A percentile compares a stretch with the other conserved stretches of the same genome.
Conservation (phyloP, 441 rosid genomes). For the Flueggea neowawraea region DNA sequence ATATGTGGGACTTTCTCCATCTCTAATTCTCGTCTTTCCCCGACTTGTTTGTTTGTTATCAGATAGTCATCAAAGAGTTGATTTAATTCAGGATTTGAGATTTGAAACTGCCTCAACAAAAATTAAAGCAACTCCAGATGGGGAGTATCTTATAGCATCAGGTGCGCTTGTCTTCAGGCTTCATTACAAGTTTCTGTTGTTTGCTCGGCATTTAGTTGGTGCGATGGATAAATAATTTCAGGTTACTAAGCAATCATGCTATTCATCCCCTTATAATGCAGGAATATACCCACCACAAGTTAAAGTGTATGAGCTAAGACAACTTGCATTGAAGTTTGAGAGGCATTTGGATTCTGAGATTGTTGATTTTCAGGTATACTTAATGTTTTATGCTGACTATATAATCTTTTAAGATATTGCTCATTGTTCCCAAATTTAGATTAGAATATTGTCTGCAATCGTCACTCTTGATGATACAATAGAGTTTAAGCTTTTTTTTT, state of each 20-base stretch:
- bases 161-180: conserved; percentile 27
- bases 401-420: neutral
- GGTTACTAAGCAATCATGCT: too few species aligned
- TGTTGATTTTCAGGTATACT: conserved; percentile 70
- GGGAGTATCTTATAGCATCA: conserved; percentile 78
- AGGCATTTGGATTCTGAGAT: conserved; percentile 85
- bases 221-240: too few species aligned
- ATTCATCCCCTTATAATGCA: conserved; percentile 14
- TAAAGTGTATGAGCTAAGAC: conserved; percentile 76
- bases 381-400: neutral
- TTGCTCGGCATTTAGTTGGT: too few species aligned
- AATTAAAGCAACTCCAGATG: conserved; percentile 79
- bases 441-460: neutral
- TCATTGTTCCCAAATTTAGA: too few species aligned
- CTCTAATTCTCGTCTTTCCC: too few species aligned
- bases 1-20: too few species aligned
- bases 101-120: conserved; percentile 76
- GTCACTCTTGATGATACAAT: too few species aligned
- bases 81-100: conserved; percentile 75
- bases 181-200: too few species aligned
- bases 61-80: conserved; percentile 44
- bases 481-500: too few species aligned
- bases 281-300: conserved; percentile 93
- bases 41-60: conserved; percentile 1
- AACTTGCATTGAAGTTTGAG: conserved; percentile 84